phyloP scores from a whole-genome alignment of 768 basidiomycete genomes.

The Tylopilus rubrobrunneus region DNA sequence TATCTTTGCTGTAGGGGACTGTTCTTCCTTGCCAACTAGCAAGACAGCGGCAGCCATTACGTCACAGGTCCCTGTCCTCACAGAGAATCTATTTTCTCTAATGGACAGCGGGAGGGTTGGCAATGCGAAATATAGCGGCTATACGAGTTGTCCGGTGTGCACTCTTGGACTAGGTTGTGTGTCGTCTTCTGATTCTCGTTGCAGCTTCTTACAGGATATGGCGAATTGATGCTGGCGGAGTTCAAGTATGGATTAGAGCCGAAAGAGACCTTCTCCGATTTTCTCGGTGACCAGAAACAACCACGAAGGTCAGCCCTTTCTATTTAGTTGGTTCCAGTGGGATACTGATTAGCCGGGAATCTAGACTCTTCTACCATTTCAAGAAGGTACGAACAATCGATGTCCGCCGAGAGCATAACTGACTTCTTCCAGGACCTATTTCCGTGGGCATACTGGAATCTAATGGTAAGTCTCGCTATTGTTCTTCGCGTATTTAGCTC shows the following conservation, averaged over 20 bases:
- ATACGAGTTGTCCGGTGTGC: conserved; percentile 82
- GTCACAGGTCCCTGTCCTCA: conserved; percentile 84
- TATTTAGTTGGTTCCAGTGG: neutral
- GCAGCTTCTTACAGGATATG: conserved; percentile 78
- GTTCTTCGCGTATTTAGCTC: neutral
- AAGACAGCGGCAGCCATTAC: conserved; percentile 97
- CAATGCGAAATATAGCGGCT: conserved; percentile 78
- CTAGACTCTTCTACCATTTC: conserved; percentile 77
- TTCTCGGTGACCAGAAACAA: conserved; percentile 71
- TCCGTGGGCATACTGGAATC: conserved; percentile 68
- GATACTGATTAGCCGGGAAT: conserved; percentile 4
- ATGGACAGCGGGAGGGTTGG: conserved; percentile 70
- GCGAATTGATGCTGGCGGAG: conserved; percentile 82
- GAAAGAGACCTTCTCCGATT: conserved; percentile 74
- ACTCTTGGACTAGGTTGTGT: neutral
- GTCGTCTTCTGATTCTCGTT: neutral
- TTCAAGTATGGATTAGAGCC: conserved; percentile 91
- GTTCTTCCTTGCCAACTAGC: conserved; percentile 86
- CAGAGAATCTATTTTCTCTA: conserved; percentile 80
- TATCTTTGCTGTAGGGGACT: conserved; percentile 91
- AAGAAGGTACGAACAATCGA: conserved; percentile 55
- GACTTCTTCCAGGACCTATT: conserved; percentile 25
- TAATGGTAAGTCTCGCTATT: conserved; percentile 46
- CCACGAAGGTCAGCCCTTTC: conserved; percentile 53
- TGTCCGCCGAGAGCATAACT: neutral